Evolutionary conservation across 2,329 filamentous ascomycete species (phyloP), one percentile per base, ranked within the genome.

Genomic region (Periconia digitata): DNA sequence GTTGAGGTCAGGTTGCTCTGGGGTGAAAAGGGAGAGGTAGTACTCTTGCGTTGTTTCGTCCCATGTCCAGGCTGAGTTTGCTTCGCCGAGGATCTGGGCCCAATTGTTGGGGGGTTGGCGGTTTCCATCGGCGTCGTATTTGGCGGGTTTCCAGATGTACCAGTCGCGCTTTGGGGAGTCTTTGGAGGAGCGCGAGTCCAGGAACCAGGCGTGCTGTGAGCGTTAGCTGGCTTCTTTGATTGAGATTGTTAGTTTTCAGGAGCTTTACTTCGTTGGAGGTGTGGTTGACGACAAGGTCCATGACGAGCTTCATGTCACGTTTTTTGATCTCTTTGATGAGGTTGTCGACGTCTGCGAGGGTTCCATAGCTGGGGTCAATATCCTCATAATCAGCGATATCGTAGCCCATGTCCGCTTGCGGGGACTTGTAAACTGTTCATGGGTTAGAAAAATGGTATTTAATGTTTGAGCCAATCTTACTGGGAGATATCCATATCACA

Each of bases 1-100:
- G 70, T 94, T 94, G 4, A 94, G 75, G 60, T 94, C 90, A 0
- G 90, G 89, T 64, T 92, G 89, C 54, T 89, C 83, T 6, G 80
- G 80, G 1, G 86, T 84, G 66, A 90, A 95, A 10, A 94, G 77
- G 46, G 87, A 85, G 0, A 92, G 80, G 58, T 90, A 92, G 67
- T 90, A 92, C 69, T 92, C 86, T 21, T 81, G 77, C 0, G 86
- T 89, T 17, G 69, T 67, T 56, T 87, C 84, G 58, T 91, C 87
- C 75, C 83, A 92, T 35, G 84, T 77, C 87, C 86, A 90, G 0
- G 79, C 78, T 45, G 76, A 82, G 44, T 80, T 81, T n/a, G 70
- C 70, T 43, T 70, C 66, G 4, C 72, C 72, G 81, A 87, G 69
- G 75, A 83, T 74, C 69, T 81, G 57, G 71, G 78, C 85, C 79